Evolutionary conservation across 805 yeast species (phyloP).

Genomic region (Ogataea degrootiae): DNA sequence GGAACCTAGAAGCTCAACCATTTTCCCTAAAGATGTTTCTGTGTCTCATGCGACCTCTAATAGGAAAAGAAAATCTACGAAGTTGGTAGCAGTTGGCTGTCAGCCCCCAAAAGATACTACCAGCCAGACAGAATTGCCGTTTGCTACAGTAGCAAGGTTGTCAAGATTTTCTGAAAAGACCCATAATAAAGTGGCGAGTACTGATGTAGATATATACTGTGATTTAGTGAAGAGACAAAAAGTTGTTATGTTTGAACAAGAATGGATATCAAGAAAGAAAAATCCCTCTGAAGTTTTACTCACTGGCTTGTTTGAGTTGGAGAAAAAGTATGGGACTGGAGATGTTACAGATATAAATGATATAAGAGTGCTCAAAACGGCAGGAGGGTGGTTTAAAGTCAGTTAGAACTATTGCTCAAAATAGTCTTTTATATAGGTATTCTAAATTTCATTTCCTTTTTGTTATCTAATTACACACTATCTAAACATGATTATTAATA

Average conservation of each 20-base stretch:
- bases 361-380: neutral
- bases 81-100: too few species aligned
- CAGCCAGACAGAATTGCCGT: too few species aligned
- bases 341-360: neutral
- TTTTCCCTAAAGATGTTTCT: too few species aligned
- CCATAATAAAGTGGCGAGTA: neutral
- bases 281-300: neutral
- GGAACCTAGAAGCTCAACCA: neutral
- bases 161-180: slow-evolving; percentile 1
- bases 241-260: neutral
- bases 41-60: too few species aligned
- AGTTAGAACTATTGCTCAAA: neutral
- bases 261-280: neutral
- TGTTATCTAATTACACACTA: too few species aligned
- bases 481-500: too few species aligned
- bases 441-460: neutral
- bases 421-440: neutral
- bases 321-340: neutral
- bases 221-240: neutral
- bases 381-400: slow-evolving; percentile 1
- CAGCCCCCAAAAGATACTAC: too few species aligned
- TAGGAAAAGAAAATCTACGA: too few species aligned
- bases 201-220: neutral
- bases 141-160: neutral
- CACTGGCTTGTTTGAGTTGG: neutral